Base-by-base conservation (phyloP, 192 early-diverging fungal species). In the Geranomyces michiganensis region DNA sequence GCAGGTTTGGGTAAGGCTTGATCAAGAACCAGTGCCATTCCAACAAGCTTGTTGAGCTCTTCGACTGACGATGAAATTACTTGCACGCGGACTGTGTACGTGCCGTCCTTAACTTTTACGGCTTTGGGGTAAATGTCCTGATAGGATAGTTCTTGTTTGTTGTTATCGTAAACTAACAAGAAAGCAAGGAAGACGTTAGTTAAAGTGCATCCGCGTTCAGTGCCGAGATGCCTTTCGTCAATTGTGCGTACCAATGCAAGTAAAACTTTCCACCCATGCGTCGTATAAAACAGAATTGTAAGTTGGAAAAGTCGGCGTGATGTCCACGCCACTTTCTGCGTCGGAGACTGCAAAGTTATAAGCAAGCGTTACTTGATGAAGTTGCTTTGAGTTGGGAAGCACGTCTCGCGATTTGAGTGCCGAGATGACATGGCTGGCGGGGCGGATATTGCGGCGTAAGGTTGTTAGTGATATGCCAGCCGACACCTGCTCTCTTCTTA, bases 81-180 rank as follows among this genome's bases (percentile, higher is more conserved):
- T 79, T 94, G 95, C 32, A 89, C 90, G 26, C 88, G 90, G 29
- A 96, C 78, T 3, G 85, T 85, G 76, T 97, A 97, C 48, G 92
- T 93, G 31, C 97, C 97, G 67, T 85, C 82, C 26, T 78, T 71
- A 10, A 99, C 72, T 44, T 90, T 90, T 22, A 92, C 67, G 0
- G 67, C 71, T 61, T 88, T 89, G 27, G 90, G 72, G 74, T 93
- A 96, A 27, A 91, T 84, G 79, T 92, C 92, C 53, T 71, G 79
- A 24, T 81, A 85, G 0, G 80, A 85, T 21, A 94, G 59, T 7
- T 90, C 76, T 62, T 88, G 85, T 82, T 94, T 91, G 82, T 93
- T 90, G 14, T 79, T 81, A 74, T 98, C 94, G 72, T 87, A 95
- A 3, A 98, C 84, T 65, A 82, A 73, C 64, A 12, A 68, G 55